Percentiles rank a stretch among this genome's conserved stretches.
Conservation (phyloP, 192 early-diverging fungal genomes). For the Dimargaris xerosporica region DNA sequence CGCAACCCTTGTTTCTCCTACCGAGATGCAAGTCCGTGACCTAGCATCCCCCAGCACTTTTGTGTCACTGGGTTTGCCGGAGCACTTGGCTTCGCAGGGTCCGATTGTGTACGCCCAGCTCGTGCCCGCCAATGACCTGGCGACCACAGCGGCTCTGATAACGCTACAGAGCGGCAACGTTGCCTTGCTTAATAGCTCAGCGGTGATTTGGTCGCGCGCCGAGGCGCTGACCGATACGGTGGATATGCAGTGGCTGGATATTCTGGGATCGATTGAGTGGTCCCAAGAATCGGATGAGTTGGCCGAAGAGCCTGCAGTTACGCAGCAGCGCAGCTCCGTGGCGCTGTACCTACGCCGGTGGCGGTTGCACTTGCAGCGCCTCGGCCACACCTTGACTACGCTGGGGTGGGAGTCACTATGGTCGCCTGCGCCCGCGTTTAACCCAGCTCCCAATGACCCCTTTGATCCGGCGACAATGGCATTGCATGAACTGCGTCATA, state of each 20-base stretch:
- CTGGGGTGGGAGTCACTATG: too few species aligned
- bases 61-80: background rate
- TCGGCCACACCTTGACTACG: too few species aligned
- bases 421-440: too few species aligned
- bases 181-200: background rate
- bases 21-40: too few species aligned
- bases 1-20: too few species aligned
- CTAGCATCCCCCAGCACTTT: too few species aligned
- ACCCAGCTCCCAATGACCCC: too few species aligned
- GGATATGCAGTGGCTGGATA: slow-evolving; percentile 62
- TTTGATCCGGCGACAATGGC: too few species aligned
- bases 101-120: background rate
- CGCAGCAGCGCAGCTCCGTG: slow-evolving; percentile 28
- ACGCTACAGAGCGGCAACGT: background rate
- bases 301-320: slow-evolving; percentile 30
- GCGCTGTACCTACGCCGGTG: slow-evolving; percentile 48
- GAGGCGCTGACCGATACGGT: slow-evolving; percentile 62
- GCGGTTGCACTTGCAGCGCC: slow-evolving; percentile 9
- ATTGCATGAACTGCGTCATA: too few species aligned
- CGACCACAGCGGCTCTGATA: background rate
- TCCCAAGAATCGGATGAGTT: slow-evolving; percentile 22
- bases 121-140: background rate
- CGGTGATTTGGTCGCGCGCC: slow-evolving; percentile 59
- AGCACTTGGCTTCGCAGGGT: background rate
- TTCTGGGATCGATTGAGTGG: slow-evolving; percentile 41